phyloP scores from a whole-genome alignment of 2,329 filamentous ascomycete genomes.

The Xylaria sp. region DNA sequence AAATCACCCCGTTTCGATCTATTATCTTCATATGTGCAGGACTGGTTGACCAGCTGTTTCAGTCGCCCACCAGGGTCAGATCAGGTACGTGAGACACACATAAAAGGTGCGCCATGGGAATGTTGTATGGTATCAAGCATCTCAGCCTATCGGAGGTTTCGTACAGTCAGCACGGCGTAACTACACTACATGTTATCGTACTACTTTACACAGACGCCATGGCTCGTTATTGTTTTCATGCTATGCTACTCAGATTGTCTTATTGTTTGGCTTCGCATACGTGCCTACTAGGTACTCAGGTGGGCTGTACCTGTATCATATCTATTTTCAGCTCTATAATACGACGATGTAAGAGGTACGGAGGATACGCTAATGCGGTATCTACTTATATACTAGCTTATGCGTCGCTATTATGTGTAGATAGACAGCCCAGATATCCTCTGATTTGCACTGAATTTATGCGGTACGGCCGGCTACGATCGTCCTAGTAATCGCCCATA shows the following conservation, averaged over 20 bases:
- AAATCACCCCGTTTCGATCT: slow-evolving; percentile 14
- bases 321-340: slow-evolving; percentile 32
- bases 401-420: background rate
- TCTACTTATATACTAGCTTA: background rate
- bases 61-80: background rate
- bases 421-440: background rate
- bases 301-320: slow-evolving; percentile 29
- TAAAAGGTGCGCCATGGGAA: slow-evolving; percentile 6
- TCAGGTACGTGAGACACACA: slow-evolving; percentile 12
- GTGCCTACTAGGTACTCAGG: too few relatives aligned
- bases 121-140: slow-evolving; percentile 14
- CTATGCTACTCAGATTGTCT: slow-evolving; percentile 8
- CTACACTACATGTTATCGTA: background rate
- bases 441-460: slow-evolving; percentile 16
- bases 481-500: slow-evolving; percentile 4
- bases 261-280: slow-evolving; percentile 10
- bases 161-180: slow-evolving; percentile 30
- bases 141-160: background rate
- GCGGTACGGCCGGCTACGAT: slow-evolving; percentile 21
- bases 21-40: background rate
- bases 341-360: background rate
- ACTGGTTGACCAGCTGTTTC: slow-evolving; percentile 9
- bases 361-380: background rate
- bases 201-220: background rate
- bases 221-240: slow-evolving; percentile 1